Evolutionary conservation across 352 stramenopile genomes (phyloP).

Genomic region (Globisporangium cystogenes): DNA sequence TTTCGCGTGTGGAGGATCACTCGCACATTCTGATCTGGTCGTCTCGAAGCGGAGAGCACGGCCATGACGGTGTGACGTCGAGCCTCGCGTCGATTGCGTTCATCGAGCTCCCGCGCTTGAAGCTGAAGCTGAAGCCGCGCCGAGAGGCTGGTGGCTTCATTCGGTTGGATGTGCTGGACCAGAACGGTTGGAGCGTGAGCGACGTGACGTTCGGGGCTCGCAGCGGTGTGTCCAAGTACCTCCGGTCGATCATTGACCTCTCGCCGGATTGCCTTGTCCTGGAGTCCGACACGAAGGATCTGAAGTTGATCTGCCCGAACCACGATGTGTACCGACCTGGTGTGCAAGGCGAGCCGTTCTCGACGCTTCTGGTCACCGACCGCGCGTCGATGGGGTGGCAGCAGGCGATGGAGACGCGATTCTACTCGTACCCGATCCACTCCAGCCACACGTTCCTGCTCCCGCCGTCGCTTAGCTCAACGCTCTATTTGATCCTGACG

Average conservation of each 20-base stretch:
- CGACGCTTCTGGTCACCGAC: constrained; percentile 68
- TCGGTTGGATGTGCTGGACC: constrained; percentile 66
- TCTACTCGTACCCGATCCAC: constrained; percentile 98
- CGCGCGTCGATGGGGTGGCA: constrained; percentile 78
- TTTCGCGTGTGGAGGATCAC: constrained; percentile 94
- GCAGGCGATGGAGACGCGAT: constrained; percentile 89
- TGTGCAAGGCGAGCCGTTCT: constrained; percentile 77
- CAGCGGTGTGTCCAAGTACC: constrained; percentile 35
- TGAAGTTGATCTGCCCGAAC: constrained; percentile 76
- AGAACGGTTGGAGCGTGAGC: constrained; percentile 83
- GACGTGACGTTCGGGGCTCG: constrained; percentile 41
- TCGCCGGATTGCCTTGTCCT: constrained; percentile 64
- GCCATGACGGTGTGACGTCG: background rate
- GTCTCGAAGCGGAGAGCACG: background rate
- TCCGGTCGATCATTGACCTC: constrained; percentile 40
- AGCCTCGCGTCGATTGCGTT: constrained; percentile 80
- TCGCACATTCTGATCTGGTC: constrained; percentile 98
- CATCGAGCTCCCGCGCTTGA: constrained; percentile 96
- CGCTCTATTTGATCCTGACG: constrained; percentile 97
- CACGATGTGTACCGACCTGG: constrained; percentile 78
- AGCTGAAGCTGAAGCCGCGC: constrained; percentile 91
- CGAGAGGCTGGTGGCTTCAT: constrained; percentile 42
- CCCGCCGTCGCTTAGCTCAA: constrained; percentile 94
- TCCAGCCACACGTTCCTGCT: constrained; percentile 93
- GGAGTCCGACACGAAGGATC: constrained; percentile 72